Percentiles rank a stretch among this genome's conserved stretches.
These are phyloP conservation scores for Parmelia sp. DNA, from an alignment of 495 filamentous ascomycete species.

Conservation along the genomic window DNA sequence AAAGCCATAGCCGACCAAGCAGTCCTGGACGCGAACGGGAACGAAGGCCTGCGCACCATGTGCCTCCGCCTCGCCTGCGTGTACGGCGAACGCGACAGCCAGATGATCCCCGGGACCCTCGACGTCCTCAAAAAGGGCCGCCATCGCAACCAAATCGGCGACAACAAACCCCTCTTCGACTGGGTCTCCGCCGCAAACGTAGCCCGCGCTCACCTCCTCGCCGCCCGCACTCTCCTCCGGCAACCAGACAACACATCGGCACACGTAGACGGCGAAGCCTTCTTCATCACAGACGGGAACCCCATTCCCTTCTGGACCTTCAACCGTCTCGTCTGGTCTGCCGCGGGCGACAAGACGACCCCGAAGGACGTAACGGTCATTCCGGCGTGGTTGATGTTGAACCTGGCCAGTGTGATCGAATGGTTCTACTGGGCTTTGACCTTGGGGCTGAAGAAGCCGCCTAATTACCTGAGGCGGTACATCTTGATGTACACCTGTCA, in stretches of 20 bases:
- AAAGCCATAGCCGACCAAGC: conserved; percentile 81
- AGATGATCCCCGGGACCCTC: conserved; percentile 46
- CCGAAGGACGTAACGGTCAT: not conserved
- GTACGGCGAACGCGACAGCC: conserved; percentile 6
- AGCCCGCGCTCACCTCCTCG: conserved; percentile 64
- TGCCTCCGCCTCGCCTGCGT: not conserved
- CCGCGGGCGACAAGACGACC: conserved; percentile 46
- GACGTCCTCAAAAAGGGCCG: conserved; percentile 46
- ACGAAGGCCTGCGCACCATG: conserved; percentile 34
- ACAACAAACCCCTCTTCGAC: conserved; percentile 71
- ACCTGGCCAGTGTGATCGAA: not conserved
- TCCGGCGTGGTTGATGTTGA: not conserved
- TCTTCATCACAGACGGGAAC: conserved; percentile 62
- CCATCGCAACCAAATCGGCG: conserved; percentile 60
- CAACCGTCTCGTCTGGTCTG: conserved; percentile 63
- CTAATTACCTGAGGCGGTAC: conserved; percentile 57
- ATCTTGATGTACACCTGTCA: conserved; percentile 55
- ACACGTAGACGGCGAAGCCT: conserved; percentile 62
- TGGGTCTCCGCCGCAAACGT: conserved; percentile 76
- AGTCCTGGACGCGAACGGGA: conserved; percentile 78
- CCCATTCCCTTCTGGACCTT: conserved; percentile 83
- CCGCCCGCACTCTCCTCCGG: conserved; percentile 58
- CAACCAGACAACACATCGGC: conserved; percentile 42
- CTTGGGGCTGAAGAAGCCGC: not conserved
- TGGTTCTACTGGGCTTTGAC: not conserved